Base-by-base conservation (phyloP, 2,329 filamentous ascomycete genomes). In the Diaporthe citri region DNA sequence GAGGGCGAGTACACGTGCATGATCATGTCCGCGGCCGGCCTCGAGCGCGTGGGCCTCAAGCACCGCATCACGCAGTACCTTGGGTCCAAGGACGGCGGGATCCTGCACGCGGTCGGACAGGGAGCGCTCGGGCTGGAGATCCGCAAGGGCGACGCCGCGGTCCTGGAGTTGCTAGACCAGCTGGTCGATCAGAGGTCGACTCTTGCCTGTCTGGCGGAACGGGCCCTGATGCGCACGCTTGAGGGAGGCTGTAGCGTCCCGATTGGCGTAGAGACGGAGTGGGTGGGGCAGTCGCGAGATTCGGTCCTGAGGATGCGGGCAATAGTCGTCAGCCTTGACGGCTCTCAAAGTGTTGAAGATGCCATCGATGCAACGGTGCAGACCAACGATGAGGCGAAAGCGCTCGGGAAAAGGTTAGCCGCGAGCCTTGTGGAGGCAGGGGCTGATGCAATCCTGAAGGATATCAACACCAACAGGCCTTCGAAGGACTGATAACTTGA, bases 41-140 rank as follows among this genome's bases (percentile, higher is more conserved):
- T 67, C 17, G 62, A 67, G 43, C 62, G 62, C 6, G 43, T 67
- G 3, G 62, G 62, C 6, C 62, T 67, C 22, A 36, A 39, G 43
- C 62, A 67, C 13, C 62, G 62, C 43, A 67, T 67, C 43, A 67
- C 62, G 6, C 43, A 67, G 62, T 51, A 51, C 31, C 43, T 67
- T 0, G 62, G 62, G 12, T 67, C 62, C 31, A 51, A 36, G 31
- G 62, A 67, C 7, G 62, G 62, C 20, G 62, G 62, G 12, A 67
- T 67, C 31, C 43, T 67, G 22, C 62, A 67, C 9, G 62, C 62
- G 12, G 62, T 67, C 10, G 43, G 62, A 12, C 62, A 67, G 43
- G 62, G 62, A 0, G 62, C 62, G 43, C 62, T 67, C 5, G 62
- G 62, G 12, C 15, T 67, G 43, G 62, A 67, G 22, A 51, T 17